phyloP scores from a whole-genome alignment of 2,329 filamentous ascomycete species.

The Nigrospora osmanthi region DNA sequence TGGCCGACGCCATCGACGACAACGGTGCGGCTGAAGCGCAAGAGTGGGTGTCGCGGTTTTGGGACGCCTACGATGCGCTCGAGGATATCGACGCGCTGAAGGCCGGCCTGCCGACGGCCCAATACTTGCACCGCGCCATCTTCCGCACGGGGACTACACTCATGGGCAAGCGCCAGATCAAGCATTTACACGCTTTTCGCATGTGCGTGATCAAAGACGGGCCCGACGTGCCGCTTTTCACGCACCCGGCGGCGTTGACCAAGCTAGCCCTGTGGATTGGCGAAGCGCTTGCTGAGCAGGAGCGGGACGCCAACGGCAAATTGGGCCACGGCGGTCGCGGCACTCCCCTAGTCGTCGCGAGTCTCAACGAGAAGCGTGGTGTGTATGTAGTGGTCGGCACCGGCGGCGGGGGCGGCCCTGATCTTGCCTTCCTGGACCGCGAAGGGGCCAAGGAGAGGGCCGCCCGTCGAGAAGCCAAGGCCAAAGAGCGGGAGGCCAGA shows the following conservation, averaged over 20 bases:
- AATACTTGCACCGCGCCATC: constrained; percentile 86
- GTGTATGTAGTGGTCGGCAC: constrained; percentile 92
- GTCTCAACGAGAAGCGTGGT: constrained; percentile 77
- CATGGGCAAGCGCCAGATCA: constrained; percentile 89
- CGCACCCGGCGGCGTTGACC: constrained; percentile 83
- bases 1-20: constrained; percentile 28
- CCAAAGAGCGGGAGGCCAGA: constrained; percentile 52
- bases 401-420: constrained; percentile 74
- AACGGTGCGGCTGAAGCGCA: constrained; percentile 44
- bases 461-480: constrained; percentile 55
- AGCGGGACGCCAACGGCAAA: constrained; percentile 66
- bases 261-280: constrained; percentile 93
- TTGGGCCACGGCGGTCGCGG: constrained; percentile 62
- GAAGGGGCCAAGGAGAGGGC: constrained; percentile 57
- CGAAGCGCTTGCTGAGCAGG: constrained; percentile 84
- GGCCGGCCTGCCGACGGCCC: constrained; percentile 70
- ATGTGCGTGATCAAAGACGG: constrained; percentile 96
- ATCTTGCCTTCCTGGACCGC: constrained; percentile 60
- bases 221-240: constrained; percentile 84
- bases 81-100: constrained; percentile 70
- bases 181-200: constrained; percentile 84
- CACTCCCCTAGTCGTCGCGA: constrained; percentile 83
- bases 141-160: constrained; percentile 86
- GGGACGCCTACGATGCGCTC: constrained; percentile 65
- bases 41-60: constrained; percentile 61